Conservation (phyloP, 176 grass and related monocot species). For the Oryza brachyantha region DNA sequence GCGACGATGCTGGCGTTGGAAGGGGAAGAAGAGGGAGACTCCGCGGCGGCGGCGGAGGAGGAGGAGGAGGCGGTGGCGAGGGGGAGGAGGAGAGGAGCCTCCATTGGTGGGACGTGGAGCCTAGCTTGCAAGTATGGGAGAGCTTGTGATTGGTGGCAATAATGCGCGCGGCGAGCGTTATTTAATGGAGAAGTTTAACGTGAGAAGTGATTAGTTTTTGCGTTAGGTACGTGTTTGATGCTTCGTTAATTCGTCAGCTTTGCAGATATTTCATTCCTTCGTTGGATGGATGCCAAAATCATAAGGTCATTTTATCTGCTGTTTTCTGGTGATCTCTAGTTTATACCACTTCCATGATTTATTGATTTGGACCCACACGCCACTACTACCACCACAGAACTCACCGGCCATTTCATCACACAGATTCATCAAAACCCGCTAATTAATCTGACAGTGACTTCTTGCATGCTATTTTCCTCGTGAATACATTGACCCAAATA, state of each 20-base stretch:
- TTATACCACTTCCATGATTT: not conserved
- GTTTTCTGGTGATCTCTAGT: not conserved
- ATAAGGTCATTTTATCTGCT: too few relatives aligned
- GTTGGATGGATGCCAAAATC: not conserved
- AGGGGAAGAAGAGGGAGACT: not conserved
- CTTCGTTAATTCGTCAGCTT: not conserved
- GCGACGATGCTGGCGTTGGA: slow-evolving; percentile 31
- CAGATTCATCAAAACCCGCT: not conserved
- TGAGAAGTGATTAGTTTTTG: not conserved
- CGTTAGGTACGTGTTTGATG: not conserved
- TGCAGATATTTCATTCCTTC: not conserved
- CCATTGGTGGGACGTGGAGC: slow-evolving; percentile 45
- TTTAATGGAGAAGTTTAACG: slow-evolving; percentile 23
- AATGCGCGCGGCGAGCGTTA: slow-evolving; percentile 28
- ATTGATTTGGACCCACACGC: not conserved
- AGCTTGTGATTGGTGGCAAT: not conserved
- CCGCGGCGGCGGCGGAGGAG: too few relatives aligned
- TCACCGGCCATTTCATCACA: not conserved
- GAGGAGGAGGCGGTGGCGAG: not conserved
- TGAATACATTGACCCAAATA: not conserved
- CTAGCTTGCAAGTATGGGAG: too few relatives aligned
- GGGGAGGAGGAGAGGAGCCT: slow-evolving; percentile 57
- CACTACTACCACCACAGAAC: not conserved
- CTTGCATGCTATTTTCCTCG: not conserved
- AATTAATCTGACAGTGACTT: not conserved